A percentile compares a stretch with the other conserved stretches of the same genome.
Conservation (phyloP, 257 asterid genomes). For the Gardenia jasminoides region DNA sequence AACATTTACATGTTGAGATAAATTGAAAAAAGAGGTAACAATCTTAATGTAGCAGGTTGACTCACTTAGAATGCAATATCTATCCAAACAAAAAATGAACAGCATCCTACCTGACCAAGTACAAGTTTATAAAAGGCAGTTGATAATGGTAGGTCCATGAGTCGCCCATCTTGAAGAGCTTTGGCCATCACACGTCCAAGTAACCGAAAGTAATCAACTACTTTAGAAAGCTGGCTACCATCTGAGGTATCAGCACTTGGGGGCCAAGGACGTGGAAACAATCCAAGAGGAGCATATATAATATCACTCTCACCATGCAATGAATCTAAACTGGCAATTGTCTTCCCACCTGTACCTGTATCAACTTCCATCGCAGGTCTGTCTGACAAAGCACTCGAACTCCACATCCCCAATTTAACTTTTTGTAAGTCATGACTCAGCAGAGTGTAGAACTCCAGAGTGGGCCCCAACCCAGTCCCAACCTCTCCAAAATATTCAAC, state of each 20-base stretch:
- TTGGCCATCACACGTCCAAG: constrained; percentile 97
- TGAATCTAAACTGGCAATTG: constrained; percentile 16
- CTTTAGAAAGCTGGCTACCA: constrained; percentile 65
- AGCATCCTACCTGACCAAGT: constrained; percentile 71
- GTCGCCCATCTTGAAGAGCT: constrained; percentile 99
- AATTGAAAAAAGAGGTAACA: not conserved
- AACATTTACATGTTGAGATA: not conserved
- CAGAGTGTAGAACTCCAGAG: constrained; percentile 93
- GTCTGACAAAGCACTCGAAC: constrained; percentile 44
- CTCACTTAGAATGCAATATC: not conserved
- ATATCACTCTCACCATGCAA: constrained; percentile 45
- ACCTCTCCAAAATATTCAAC: constrained; percentile 99
- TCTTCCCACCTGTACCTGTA: constrained; percentile 28
- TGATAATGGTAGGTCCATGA: constrained; percentile 88
- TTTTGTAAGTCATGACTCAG: constrained; percentile 93
- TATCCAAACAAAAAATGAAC: not conserved
- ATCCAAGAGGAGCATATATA: constrained; percentile 78
- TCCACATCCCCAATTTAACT: constrained; percentile 87
- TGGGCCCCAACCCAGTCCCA: constrained; percentile 98
- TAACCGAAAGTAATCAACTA: constrained; percentile 65
- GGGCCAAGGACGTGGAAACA: constrained; percentile 96
- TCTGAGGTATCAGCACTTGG: constrained; percentile 60
- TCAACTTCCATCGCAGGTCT: constrained; percentile 59
- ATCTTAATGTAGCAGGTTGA: not conserved
- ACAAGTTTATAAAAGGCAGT: constrained; percentile 78